Percentiles rank a stretch among this genome's conserved stretches.
Evolutionary conservation across 2,329 filamentous ascomycete genomes (phyloP).

Genomic region (Diaporthe longicolla): DNA sequence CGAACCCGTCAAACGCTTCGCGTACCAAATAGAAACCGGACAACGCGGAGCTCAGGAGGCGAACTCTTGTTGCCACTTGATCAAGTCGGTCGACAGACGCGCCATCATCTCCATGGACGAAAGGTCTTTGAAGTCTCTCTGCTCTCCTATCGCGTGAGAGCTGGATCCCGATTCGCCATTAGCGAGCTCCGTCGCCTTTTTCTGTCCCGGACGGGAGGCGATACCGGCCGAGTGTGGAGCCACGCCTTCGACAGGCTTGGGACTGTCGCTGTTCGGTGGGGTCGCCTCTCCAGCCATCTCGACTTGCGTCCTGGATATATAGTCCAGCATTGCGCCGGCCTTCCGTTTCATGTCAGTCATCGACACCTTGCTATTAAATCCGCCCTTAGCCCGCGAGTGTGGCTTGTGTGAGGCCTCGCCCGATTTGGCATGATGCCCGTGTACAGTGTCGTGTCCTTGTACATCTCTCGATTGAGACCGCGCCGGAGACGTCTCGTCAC

Average conservation of each 20-base stretch:
- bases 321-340: conserved; percentile 87
- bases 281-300: conserved; percentile 80
- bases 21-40: not conserved
- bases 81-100: conserved; percentile 81
- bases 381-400: conserved; percentile 65
- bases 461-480: conserved; percentile 68
- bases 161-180: conserved; percentile 50
- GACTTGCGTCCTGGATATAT: conserved; percentile 89
- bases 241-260: conserved; percentile 52
- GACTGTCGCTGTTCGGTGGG: conserved; percentile 56
- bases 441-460: conserved; percentile 62
- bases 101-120: conserved; percentile 94
- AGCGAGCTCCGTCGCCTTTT: conserved; percentile 44
- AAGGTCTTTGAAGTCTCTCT: conserved; percentile 79
- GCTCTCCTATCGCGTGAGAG: conserved; percentile 50
- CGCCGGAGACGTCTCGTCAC: conserved; percentile 69
- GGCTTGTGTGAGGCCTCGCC: conserved; percentile 51
- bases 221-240: conserved; percentile 44
- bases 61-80: conserved; percentile 87
- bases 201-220: conserved; percentile 43
- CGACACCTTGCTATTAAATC: conserved; percentile 77
- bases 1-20: not conserved
- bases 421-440: conserved; percentile 49
- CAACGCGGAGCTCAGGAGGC: conserved; percentile 44
- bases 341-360: conserved; percentile 92